These are phyloP conservation scores for Peterozyma toletana DNA, from an alignment of 805 yeast genomes.

Conservation along the genomic window DNA sequence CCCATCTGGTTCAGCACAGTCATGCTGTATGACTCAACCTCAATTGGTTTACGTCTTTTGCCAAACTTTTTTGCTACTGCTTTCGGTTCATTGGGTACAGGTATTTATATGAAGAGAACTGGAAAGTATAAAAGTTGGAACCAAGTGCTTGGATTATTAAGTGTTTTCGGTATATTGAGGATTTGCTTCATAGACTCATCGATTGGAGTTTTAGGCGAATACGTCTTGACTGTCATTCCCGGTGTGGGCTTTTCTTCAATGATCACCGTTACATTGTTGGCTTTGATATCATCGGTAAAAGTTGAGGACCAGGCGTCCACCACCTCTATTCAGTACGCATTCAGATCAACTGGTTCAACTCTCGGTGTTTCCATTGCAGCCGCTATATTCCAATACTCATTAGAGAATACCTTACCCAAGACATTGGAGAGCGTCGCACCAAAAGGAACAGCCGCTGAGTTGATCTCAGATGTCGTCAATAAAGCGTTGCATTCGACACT, in stretches of 20 bases:
- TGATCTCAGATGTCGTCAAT: constrained; percentile 34
- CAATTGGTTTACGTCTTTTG: constrained; percentile 45
- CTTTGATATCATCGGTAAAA: constrained; percentile 67
- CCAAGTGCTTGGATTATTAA: constrained; percentile 28
- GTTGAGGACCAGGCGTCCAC: constrained; percentile 65
- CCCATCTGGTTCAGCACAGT: constrained; percentile 63
- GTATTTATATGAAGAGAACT: constrained; percentile 55
- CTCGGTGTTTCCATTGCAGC: constrained; percentile 67
- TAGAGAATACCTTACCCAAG: constrained; percentile 20
- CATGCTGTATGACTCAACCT: constrained; percentile 40
- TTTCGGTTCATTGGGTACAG: constrained; percentile 53
- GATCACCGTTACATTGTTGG: constrained; percentile 60
- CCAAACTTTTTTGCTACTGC: constrained; percentile 61
- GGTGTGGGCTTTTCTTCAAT: constrained; percentile 59
- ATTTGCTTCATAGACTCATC: constrained; percentile 18
- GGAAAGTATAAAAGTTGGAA: constrained; percentile 52
- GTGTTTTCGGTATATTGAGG: constrained; percentile 35
- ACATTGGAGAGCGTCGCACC: background rate
- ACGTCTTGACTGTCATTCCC: constrained; percentile 33
- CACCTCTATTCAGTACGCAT: constrained; percentile 79
- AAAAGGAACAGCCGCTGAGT: background rate
- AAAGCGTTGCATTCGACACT: constrained; percentile 50
- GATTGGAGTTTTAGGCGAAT: constrained; percentile 26
- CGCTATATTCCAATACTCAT: constrained; percentile 51
- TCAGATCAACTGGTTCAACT: constrained; percentile 81